Percentiles rank a stretch among this genome's conserved stretches.
Evolutionary conservation across 805 yeast genomes (phyloP).

Genomic region (Monosporozyma aquatica): DNA sequence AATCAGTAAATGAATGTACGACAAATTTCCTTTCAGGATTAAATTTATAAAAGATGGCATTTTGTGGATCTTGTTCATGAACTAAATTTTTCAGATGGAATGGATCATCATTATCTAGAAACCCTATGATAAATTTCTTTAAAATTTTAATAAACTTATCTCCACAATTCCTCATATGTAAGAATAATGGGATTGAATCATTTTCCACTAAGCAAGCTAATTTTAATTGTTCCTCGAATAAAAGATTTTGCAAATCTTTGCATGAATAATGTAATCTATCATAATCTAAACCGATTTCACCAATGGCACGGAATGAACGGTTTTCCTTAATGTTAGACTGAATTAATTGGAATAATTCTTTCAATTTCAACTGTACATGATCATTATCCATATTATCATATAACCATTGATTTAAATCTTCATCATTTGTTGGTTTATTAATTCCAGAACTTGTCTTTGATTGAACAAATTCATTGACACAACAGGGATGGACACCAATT

Average conservation of each 20-base stretch:
- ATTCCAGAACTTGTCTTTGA: constrained; percentile 22
- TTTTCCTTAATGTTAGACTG: constrained; percentile 38
- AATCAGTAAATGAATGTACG: constrained; percentile 92
- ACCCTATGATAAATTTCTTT: constrained; percentile 46
- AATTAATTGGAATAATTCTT: constrained; percentile 42
- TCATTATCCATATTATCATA: constrained; percentile 6
- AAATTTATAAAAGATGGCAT: constrained; percentile 26
- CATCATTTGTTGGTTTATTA: constrained; percentile 23
- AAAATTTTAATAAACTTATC: constrained; percentile 65
- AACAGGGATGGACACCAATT: constrained; percentile 94
- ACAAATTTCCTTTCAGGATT: constrained; percentile 49
- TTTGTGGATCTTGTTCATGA: constrained; percentile 7
- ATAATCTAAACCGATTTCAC: constrained; percentile 93
- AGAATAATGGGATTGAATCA: constrained; percentile 64
- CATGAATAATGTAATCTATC: constrained; percentile 77
- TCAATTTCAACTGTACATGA: constrained; percentile 12
- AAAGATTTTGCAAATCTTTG: constrained; percentile 53
- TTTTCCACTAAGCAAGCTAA: constrained; percentile 34
- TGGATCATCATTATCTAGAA: constrained; percentile 27
- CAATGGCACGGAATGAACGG: constrained; percentile 64
- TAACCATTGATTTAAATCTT: constrained; percentile 11
- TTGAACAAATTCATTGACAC: constrained; percentile 47
- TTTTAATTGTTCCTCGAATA: constrained; percentile 68
- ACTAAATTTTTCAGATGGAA: constrained; percentile 11
- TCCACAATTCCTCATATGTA: constrained; percentile 83